Conservation (phyloP, 345 rosid species). For the Cardamine chenopodiifolia region DNA sequence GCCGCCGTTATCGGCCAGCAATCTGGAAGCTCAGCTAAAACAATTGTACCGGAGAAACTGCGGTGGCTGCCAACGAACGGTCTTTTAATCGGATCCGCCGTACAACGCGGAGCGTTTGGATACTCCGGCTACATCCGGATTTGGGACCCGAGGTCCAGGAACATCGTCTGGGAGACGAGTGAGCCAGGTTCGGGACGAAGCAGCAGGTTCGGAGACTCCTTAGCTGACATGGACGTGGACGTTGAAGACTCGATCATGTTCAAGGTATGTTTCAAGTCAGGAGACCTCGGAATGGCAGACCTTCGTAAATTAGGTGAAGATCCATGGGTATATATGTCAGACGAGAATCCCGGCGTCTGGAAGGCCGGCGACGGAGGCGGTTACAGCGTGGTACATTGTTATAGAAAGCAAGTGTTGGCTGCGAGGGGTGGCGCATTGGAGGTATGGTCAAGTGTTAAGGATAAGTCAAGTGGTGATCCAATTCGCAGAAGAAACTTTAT, state of each 20-base stretch:
- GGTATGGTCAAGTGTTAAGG: slow-evolving; percentile 74
- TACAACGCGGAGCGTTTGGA: slow-evolving; percentile 75
- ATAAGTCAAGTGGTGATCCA: slow-evolving; percentile 24
- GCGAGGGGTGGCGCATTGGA: slow-evolving; percentile 74
- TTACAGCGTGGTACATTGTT: slow-evolving; percentile 59
- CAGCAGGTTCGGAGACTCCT: slow-evolving; percentile 82
- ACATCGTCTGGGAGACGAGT: slow-evolving; percentile 79
- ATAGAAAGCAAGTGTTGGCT: slow-evolving; percentile 71
- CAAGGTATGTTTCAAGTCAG: slow-evolving; percentile 87
- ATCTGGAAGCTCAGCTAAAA: slow-evolving; percentile 68
- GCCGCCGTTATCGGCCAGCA: slow-evolving; percentile 64
- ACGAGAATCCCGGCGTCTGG: slow-evolving; percentile 60
- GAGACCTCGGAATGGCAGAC: slow-evolving; percentile 87
- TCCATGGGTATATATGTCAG: slow-evolving; percentile 76
- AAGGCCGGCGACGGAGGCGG: slow-evolving; percentile 39
- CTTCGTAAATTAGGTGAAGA: slow-evolving; percentile 76
- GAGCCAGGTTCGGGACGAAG: slow-evolving; percentile 97
- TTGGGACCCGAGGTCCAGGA: slow-evolving; percentile 77
- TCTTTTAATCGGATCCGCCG: slow-evolving; percentile 55
- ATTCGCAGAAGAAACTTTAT: slow-evolving; percentile 68
- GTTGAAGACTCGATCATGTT: slow-evolving; percentile 54
- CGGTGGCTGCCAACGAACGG: slow-evolving; percentile 64
- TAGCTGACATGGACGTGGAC: slow-evolving; percentile 78
- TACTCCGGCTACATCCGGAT: slow-evolving; percentile 80
- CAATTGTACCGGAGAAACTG: slow-evolving; percentile 64